Evolutionary conservation across 768 basidiomycete genomes (phyloP).

Genomic region (Phanerochaete sordida): DNA sequence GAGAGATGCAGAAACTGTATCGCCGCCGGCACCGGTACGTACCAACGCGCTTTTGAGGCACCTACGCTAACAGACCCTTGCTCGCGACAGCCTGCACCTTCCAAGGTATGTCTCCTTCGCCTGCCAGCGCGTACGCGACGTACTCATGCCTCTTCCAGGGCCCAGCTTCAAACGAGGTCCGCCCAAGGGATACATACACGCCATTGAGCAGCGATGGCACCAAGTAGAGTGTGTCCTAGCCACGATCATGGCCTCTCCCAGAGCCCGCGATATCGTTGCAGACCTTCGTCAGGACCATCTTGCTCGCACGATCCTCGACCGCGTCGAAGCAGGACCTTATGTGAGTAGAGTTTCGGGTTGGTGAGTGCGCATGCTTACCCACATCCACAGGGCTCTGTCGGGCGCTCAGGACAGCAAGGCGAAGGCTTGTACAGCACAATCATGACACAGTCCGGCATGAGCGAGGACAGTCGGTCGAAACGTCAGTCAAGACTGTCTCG

Average conservation of each 20-base stretch:
- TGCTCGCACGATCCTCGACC: constrained; percentile 69
- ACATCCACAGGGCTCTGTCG: constrained; percentile 6
- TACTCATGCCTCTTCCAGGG: constrained; percentile 34
- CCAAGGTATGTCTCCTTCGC: constrained; percentile 52
- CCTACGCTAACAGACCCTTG: neutral
- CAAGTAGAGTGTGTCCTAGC: constrained; percentile 90
- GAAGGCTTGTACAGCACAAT: constrained; percentile 32
- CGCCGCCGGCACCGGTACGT: constrained; percentile 37
- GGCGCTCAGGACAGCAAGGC: neutral
- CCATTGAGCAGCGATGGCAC: constrained; percentile 89
- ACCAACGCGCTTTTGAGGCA: neutral
- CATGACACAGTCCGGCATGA: constrained; percentile 14
- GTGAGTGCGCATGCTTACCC: neutral
- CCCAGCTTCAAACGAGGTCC: constrained; percentile 82
- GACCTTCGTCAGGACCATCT: constrained; percentile 71
- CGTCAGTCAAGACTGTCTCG: constrained; percentile 75
- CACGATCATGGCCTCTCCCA: constrained; percentile 66
- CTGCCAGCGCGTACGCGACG: neutral
- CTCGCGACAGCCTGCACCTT: constrained; percentile 33
- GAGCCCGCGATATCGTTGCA: constrained; percentile 57
- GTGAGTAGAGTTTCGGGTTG: constrained; percentile 34
- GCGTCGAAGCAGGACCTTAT: constrained; percentile 80
- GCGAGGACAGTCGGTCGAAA: constrained; percentile 38
- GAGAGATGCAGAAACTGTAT: constrained; percentile 57
- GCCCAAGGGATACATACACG: constrained; percentile 89